Evolutionary conservation across 73 alveolate genomes (phyloP).

Genomic region (Loxodes magnus): DNA sequence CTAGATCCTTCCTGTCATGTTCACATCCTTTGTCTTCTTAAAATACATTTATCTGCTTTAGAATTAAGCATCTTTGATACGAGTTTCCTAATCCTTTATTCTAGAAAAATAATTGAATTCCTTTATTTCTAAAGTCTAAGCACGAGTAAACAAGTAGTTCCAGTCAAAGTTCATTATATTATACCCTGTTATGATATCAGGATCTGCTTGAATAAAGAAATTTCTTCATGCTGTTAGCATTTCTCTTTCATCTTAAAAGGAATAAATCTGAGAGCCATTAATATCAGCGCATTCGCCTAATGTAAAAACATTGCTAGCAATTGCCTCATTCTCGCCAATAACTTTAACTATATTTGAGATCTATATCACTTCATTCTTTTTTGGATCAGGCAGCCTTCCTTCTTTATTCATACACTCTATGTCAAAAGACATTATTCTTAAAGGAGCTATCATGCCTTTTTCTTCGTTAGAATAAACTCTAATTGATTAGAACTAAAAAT

Average conservation of each 20-base stretch:
- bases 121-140: constrained; percentile 53
- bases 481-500: constrained; percentile 70
- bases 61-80: constrained; percentile 72
- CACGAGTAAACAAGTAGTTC: constrained; percentile 86
- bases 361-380: constrained; percentile 87
- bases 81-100: constrained; percentile 33
- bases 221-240: constrained; percentile 85
- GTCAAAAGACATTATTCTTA: constrained; percentile 96
- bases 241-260: constrained; percentile 83
- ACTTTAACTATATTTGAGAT: constrained; percentile 90
- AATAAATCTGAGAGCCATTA: constrained; percentile 89
- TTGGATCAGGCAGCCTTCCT: constrained; percentile 75
- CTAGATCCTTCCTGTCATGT: constrained; percentile 89
- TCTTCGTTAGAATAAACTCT: constrained; percentile 74
- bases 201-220: constrained; percentile 85
- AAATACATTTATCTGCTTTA: constrained; percentile 90
- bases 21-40: constrained; percentile 90
- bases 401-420: constrained; percentile 90
- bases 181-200: constrained; percentile 98
- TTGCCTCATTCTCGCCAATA: constrained; percentile 80
- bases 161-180: constrained; percentile 97
- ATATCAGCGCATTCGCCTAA: constrained; percentile 90
- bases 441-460: constrained; percentile 91
- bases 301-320: constrained; percentile 93
- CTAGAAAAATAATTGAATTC: constrained; percentile 73